Percentiles rank a stretch among this genome's conserved stretches.
Conservation (phyloP, 2,329 filamentous ascomycete species). For the Botrytis deweyae region DNA sequence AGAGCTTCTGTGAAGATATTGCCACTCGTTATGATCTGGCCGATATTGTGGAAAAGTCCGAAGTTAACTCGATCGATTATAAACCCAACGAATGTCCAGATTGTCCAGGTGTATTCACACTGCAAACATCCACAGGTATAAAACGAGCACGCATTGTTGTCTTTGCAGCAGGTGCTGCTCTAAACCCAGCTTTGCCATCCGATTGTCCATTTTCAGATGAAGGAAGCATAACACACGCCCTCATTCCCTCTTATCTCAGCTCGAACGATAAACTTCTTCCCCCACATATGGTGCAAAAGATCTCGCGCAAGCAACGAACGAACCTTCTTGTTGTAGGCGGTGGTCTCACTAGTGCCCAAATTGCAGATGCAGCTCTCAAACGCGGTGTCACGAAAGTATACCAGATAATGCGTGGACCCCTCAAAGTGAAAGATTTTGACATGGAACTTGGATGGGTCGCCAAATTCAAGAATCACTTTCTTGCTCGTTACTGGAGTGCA, state of each 20-base stretch:
- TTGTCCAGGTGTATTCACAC: conserved; percentile 59
- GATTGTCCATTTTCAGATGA: conserved; percentile 43
- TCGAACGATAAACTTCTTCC: conserved; percentile 25
- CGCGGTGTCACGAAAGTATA: conserved; percentile 66
- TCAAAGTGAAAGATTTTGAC: conserved; percentile 72
- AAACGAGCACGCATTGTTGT: conserved; percentile 64
- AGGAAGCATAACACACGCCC: conserved; percentile 30
- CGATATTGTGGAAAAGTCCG: conserved; percentile 58
- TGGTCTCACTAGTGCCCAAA: conserved; percentile 73
- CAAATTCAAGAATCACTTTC: conserved; percentile 76
- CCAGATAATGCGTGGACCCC: conserved; percentile 63
- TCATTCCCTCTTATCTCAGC: conserved; percentile 16
- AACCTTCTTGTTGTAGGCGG: conserved; percentile 72
- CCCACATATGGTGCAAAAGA: conserved; percentile 49
- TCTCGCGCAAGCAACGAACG: conserved; percentile 51
- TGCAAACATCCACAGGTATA: conserved; percentile 54
- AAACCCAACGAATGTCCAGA: conserved; percentile 12
- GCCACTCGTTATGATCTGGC: conserved; percentile 58
- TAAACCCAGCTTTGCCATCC: conserved; percentile 47
- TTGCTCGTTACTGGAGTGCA: conserved; percentile 74
- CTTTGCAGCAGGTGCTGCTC: conserved; percentile 68
- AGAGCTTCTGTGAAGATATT: conserved; percentile 59
- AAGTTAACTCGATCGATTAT: conserved; percentile 31
- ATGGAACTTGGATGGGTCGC: conserved; percentile 76
- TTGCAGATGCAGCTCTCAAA: conserved; percentile 64